phyloP scores from a whole-genome alignment of 345 rosid species.

The Anacardium occidentale region DNA sequence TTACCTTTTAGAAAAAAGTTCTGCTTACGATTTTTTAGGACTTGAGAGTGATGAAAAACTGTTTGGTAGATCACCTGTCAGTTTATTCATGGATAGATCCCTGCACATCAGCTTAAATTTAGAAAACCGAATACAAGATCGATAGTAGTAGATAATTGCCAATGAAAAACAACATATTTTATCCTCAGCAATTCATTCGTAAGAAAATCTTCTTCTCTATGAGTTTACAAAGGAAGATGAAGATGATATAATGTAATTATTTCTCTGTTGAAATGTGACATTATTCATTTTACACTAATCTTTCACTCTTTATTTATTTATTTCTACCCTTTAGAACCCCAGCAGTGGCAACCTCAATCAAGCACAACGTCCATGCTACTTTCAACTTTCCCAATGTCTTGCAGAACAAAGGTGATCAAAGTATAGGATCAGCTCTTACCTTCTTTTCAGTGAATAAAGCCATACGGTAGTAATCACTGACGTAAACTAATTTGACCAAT shows the following conservation, averaged over 20 bases:
- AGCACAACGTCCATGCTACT: no score
- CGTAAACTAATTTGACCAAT: no score
- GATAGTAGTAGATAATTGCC: background rate
- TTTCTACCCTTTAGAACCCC: no score
- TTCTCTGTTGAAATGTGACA: background rate
- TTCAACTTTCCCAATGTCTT: no score
- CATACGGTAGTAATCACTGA: no score
- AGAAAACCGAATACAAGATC: constrained; percentile 8
- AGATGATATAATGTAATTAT: background rate
- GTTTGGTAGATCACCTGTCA: constrained; percentile 70
- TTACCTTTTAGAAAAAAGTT: background rate
- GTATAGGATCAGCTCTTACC: no score
- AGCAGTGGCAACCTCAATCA: no score
- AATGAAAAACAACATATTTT: background rate
- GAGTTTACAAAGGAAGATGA: background rate
- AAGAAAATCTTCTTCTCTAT: background rate
- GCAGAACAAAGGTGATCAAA: no score
- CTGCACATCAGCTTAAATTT: constrained; percentile 44
- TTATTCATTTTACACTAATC: background rate
- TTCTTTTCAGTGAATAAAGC: no score
- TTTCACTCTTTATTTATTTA: no score
- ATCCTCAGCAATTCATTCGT: background rate
- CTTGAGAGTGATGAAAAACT: constrained; percentile 61
- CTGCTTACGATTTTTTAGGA: constrained; percentile 60
- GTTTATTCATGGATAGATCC: constrained; percentile 73